A percentile compares a stretch with the other conserved stretches of the same genome.
Conservation (phyloP, 2,329 filamentous ascomycete species). For the Stachybotrys chartarum region DNA sequence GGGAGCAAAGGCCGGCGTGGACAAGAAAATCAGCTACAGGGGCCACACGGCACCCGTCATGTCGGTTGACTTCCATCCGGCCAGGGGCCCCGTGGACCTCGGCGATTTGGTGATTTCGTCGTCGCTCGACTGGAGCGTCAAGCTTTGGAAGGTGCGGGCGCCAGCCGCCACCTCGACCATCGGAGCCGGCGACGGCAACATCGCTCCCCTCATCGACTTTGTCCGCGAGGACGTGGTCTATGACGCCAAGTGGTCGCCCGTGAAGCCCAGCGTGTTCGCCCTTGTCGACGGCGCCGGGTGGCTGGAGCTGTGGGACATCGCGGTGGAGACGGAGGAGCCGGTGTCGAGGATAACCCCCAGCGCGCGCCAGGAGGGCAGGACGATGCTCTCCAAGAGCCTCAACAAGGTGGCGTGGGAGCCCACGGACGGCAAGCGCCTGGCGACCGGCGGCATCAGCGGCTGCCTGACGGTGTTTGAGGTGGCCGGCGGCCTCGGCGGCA, state of each 20-base stretch:
- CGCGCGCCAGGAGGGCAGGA: constrained; percentile 54
- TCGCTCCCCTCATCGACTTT: constrained; percentile 79
- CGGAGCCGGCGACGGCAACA: constrained; percentile 41
- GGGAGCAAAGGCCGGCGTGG: constrained; percentile 92
- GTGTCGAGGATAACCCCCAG: constrained; percentile 73
- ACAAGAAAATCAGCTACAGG: constrained; percentile 78
- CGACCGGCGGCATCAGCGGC: constrained; percentile 87
- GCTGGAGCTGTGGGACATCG: constrained; percentile 93
- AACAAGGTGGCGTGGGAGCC: constrained; percentile 95
- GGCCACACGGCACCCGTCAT: constrained; percentile 93
- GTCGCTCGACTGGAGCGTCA: constrained; percentile 93
- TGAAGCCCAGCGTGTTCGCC: constrained; percentile 90
- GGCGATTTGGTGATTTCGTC: constrained; percentile 90
- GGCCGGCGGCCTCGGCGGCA: constrained; percentile 71
- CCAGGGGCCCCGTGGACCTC: constrained; percentile 84
- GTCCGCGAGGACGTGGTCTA: constrained; percentile 95
- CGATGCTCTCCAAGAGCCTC: constrained; percentile 73
- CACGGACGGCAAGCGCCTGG: constrained; percentile 77
- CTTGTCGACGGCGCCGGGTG: constrained; percentile 89
- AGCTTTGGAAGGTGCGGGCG: constrained; percentile 88
- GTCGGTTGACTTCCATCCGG: constrained; percentile 92
- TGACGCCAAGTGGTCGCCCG: constrained; percentile 89
- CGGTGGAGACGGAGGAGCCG: constrained; percentile 85
- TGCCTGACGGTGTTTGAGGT: constrained; percentile 92
- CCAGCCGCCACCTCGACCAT: constrained; percentile 65